These are phyloP conservation scores for Phaeoacremonium minimum DNA, from an alignment of 2,329 filamentous ascomycete genomes.

Conservation along the genomic window DNA sequence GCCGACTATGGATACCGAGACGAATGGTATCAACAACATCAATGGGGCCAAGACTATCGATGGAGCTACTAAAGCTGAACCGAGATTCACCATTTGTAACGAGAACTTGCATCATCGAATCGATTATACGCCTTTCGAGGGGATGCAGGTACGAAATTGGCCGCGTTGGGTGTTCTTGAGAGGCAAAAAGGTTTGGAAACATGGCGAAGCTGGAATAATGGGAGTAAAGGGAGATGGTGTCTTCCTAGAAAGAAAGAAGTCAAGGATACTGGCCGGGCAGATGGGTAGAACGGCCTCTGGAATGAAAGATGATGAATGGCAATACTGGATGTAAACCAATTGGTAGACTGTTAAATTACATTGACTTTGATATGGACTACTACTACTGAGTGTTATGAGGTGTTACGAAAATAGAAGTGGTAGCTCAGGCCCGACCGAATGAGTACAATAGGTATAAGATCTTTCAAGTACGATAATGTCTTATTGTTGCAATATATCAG, in stretches of 20 bases:
- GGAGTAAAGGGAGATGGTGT: constrained; percentile 41
- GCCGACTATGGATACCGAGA: neutral
- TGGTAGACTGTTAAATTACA: too few relatives aligned
- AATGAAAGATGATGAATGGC: neutral
- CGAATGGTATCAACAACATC: neutral
- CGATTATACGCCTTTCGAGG: constrained; percentile 62
- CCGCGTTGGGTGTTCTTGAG: constrained; percentile 55
- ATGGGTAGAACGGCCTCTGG: neutral
- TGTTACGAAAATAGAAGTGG: neutral
- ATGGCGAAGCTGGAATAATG: constrained; percentile 42
- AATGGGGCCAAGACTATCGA: constrained; percentile 11
- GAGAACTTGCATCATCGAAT: constrained; percentile 54
- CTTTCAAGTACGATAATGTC: too few relatives aligned
- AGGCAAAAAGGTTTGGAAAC: constrained; percentile 53
- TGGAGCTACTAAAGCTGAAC: constrained; percentile 10
- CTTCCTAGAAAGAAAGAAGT: constrained; percentile 37
- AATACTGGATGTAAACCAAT: neutral
- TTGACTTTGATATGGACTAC: too few relatives aligned
- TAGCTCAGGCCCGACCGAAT: too few relatives aligned
- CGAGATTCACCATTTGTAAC: constrained; percentile 39
- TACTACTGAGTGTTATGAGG: neutral
- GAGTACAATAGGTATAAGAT: too few relatives aligned
- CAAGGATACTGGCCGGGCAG: neutral
- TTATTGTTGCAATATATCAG: too few relatives aligned
- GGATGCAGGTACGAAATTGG: constrained; percentile 50